A percentile compares a stretch with the other conserved stretches of the same genome.
These are phyloP conservation scores for Purshia tridentata DNA, from an alignment of 306 rosid genomes.

Conservation along the genomic window DNA sequence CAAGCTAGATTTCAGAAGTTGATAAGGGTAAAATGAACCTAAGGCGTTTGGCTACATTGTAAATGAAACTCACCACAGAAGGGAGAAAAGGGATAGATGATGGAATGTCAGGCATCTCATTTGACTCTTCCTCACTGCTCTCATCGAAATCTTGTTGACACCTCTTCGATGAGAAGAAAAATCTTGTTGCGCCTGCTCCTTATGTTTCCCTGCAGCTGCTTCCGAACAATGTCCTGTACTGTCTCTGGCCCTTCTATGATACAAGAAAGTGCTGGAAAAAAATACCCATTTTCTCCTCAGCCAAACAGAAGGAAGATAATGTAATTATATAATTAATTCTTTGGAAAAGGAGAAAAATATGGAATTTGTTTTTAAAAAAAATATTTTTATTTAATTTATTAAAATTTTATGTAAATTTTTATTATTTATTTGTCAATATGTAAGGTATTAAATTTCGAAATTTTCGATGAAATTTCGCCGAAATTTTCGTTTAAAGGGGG, in stretches of 20 bases:
- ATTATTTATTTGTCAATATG: too few species aligned
- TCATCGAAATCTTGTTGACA: conserved; percentile 30
- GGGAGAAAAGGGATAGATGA: conserved; percentile 94
- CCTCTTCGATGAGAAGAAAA: conserved; percentile 98
- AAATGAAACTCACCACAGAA: conserved; percentile 55
- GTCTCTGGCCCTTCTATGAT: conserved; percentile 98
- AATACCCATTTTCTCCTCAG: neutral
- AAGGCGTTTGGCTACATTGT: neutral
- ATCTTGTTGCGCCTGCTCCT: conserved; percentile 85
- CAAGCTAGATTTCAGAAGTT: conserved; percentile 4
- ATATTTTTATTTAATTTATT: too few species aligned
- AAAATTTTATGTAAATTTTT: too few species aligned
- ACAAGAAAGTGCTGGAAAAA: conserved; percentile 65
- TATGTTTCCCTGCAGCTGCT: conserved; percentile 86
- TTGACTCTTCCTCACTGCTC: conserved; percentile 52
- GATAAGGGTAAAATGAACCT: neutral
- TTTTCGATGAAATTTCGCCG: too few species aligned
- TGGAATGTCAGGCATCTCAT: conserved; percentile 91
- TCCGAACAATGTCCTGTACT: conserved; percentile 85
- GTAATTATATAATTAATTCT: too few species aligned
- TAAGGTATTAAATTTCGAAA: too few species aligned
- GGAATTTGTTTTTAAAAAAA: too few species aligned
- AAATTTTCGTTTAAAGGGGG: too few species aligned
- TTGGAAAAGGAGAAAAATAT: too few species aligned
- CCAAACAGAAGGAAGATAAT: neutral